Percentiles rank a stretch among this genome's conserved stretches.
phyloP scores from a whole-genome alignment of 1,284 basidiomycete genomes.

The Coriolopsis trogii region DNA sequence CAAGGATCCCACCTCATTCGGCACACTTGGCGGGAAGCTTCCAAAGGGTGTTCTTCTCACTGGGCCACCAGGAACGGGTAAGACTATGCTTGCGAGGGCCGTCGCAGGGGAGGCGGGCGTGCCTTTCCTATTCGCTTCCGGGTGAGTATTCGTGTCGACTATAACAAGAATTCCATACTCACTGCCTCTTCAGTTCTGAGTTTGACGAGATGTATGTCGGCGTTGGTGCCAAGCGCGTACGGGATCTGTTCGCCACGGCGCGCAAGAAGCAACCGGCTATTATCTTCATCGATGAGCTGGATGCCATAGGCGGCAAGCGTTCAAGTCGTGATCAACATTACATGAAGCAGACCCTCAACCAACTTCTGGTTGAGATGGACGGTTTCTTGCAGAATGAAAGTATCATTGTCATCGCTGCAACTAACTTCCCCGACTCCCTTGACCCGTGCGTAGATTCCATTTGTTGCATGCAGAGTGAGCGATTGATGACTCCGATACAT shows the following conservation, averaged over 20 bases:
- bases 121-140: constrained; percentile 87
- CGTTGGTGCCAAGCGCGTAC: constrained; percentile 93
- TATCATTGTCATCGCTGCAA: constrained; percentile 92
- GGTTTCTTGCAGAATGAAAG: constrained; percentile 92
- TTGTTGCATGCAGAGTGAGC: neutral
- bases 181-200: constrained; percentile 75
- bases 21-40: constrained; percentile 86
- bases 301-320: constrained; percentile 93
- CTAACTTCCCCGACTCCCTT: constrained; percentile 92
- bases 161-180: neutral
- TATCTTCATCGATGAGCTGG: constrained; percentile 94
- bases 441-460: constrained; percentile 65
- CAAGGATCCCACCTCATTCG: constrained; percentile 88
- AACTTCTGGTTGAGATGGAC: constrained; percentile 93
- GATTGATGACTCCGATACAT: constrained; percentile 4
- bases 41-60: constrained; percentile 92
- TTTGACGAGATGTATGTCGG: constrained; percentile 99
- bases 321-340: constrained; percentile 87
- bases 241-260: constrained; percentile 94
- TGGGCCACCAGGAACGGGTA: constrained; percentile 92
- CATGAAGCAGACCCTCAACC: constrained; percentile 92
- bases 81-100: constrained; percentile 94
- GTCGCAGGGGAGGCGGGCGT: constrained; percentile 98
- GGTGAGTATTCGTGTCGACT: constrained; percentile 44
- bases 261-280: constrained; percentile 94